Evolutionary conservation across 2,329 filamentous ascomycete species (phyloP), one percentile per base, ranked within the genome.

Genomic region (Cryoendolithus antarcticus): DNA sequence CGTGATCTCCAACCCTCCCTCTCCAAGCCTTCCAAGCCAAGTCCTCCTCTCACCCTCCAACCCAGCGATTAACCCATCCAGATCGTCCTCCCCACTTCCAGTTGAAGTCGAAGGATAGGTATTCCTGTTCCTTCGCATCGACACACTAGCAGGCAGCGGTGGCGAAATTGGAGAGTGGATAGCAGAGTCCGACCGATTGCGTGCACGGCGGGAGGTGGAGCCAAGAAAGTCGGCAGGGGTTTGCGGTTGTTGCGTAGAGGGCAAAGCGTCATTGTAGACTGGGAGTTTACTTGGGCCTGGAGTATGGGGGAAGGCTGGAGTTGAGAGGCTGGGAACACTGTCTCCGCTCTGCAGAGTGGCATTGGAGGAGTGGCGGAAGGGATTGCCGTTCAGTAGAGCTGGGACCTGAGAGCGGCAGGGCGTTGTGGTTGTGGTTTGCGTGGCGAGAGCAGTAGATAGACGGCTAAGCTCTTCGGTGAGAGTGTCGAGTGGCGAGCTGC

Each of bases 401-500:
- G 12, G 37, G 19, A 21, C 19, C 19, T 21, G 7, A 15, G 31
- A 11, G 8, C 15, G 31, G 12, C 7, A 15, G 31, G n/a, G 8
- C 15, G 31, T 33, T 8, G n/a, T 11, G 13, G 9, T 35, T 21
- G 15, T 31, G 3, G 30, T 28, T 5, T 11, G 35, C n/a, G 39
- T 19, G 9, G 33, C 35, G 2, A 37, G 11, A n/a, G 32, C 31
- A 21, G 43, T 28, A n/a, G 38, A 47, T 33, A 57, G 35, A 6
- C 48, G 48, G 35, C 48, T 52, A 11, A 58, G 44, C n/a, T 51
- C 39, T 35, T 52, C 49, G 3, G 49, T 51, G 9, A 60, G 44
- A 9, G 53, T 50, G 30, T 60, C 56, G 2, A 59, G 45, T 7
- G 56, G 55, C 6, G 56, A 59, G n/a, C 44, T 40, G 9, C 48